These are phyloP conservation scores for Kazachstania africana DNA, from an alignment of 805 yeast species.

Conservation along the genomic window DNA sequence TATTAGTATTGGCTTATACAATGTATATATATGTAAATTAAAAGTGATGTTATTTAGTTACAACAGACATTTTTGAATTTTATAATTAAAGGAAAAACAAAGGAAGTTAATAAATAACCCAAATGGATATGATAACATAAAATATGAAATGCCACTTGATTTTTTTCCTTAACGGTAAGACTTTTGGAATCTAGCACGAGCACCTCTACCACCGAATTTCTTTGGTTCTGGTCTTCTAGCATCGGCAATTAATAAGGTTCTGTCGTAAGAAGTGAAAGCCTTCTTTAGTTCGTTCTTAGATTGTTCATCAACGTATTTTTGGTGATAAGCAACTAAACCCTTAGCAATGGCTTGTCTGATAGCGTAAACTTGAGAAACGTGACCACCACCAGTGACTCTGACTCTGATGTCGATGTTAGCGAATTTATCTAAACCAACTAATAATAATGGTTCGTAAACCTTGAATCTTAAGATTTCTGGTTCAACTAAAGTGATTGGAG, in stretches of 20 bases:
- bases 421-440: slow-evolving; percentile 98
- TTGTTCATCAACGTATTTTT: slow-evolving; percentile 98
- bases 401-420: slow-evolving; percentile 98
- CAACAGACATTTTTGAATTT: slow-evolving; percentile 5
- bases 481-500: slow-evolving; percentile 97
- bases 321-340: slow-evolving; percentile 99
- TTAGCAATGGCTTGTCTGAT: slow-evolving; percentile 99
- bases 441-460: slow-evolving; percentile 97
- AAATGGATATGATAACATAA: neutral
- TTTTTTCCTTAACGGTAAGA: slow-evolving; percentile 97
- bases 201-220: slow-evolving; percentile 99
- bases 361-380: slow-evolving; percentile 99
- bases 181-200: slow-evolving; percentile 99
- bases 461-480: slow-evolving; percentile 99
- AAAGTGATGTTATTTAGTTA: neutral
- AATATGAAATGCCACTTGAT: no score
- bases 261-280: slow-evolving; percentile 95
- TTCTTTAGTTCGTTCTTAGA: slow-evolving; percentile 99
- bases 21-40: neutral
- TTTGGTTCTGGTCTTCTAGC: slow-evolving; percentile 99
- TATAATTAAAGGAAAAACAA: slow-evolving; percentile 7
- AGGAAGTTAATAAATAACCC: slow-evolving; percentile 1
- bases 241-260: slow-evolving; percentile 98
- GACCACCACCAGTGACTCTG: slow-evolving; percentile 99
- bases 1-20: neutral